Evolutionary conservation across 345 rosid species (phyloP), one percentile per base, ranked within the genome.

Genomic region (Euphorbia pulcherrima): DNA sequence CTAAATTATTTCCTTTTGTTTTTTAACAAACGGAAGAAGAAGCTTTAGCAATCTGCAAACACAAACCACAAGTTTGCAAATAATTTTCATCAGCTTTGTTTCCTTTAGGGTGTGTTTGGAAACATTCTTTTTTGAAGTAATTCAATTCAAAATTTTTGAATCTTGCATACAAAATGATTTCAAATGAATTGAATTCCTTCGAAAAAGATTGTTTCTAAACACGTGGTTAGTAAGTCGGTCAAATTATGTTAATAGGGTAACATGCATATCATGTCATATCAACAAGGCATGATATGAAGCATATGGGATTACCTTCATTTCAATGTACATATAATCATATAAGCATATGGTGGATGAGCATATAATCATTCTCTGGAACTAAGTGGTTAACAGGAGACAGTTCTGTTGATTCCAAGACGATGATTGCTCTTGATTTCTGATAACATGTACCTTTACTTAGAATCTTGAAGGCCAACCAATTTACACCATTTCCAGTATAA

Each of bases 1-100:
- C 64, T 35, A 26, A 60, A 60, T 8, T 27, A n/a, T 5, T 13
- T 35, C n/a, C 30, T 59, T 53, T 21, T 23, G 20, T 24, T 53
- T 53, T 21, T 5, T 0, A 9, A 33, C 33, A 5, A 59, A n/a
- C 13, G 6, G 21, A 33, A 59, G 37, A 20, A 33, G 24, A 9
- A 58, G 30, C n/a, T 29, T 58, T 29, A 28, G 62, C 40, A 28
- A 58, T 18, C 18, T 58, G 10, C n/a, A 5, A 58, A 17, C 23
- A 58, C 20, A 57, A 27, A 30, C 35, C 18, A 6, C 26, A n/a
- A 60, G 41, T 59, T 59, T 59, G 63, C 62, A 16, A 58, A 23
- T 60, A 20, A 18, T n/a, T 33, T 60, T 44, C 27, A 9, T 37
- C 39, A 12, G 47, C 64, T 20, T 37, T n/a, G 47, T 60, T 60